Conservation (phyloP, 2,329 filamentous ascomycete species). For the Colletotrichum paranaense region DNA sequence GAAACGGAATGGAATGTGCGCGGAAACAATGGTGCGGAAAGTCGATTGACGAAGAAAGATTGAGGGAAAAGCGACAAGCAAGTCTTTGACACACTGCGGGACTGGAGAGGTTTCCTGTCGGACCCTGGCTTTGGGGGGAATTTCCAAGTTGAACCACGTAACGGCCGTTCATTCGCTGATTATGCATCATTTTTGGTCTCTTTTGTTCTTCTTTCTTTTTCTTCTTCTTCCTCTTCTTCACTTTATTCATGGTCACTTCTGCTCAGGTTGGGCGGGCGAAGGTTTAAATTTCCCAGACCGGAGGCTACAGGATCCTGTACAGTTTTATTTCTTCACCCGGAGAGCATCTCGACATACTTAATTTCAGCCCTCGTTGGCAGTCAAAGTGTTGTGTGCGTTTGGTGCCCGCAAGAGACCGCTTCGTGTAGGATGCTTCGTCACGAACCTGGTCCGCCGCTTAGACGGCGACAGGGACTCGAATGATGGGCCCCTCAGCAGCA, state of each 20-base stretch:
- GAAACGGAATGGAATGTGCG: neutral
- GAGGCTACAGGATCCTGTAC: slow-evolving; percentile 13
- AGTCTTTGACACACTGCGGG: slow-evolving; percentile 13
- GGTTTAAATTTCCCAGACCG: slow-evolving; percentile 16
- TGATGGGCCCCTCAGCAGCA: slow-evolving; percentile 9
- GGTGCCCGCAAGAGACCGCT: slow-evolving; percentile 6
- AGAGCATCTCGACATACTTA: slow-evolving; percentile 14
- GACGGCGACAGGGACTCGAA: slow-evolving; percentile 28
- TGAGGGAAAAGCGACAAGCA: neutral
- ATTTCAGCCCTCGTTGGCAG: slow-evolving; percentile 18
- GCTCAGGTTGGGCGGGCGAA: slow-evolving; percentile 9
- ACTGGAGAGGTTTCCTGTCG: slow-evolving; percentile 28
- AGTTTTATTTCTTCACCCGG: slow-evolving; percentile 5
- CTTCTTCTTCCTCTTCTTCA: neutral
- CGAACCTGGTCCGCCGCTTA: slow-evolving; percentile 23
- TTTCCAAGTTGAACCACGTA: slow-evolving; percentile 35
- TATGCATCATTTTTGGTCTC: slow-evolving; percentile 5
- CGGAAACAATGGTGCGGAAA: neutral
- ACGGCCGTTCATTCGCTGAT: slow-evolving; percentile 33
- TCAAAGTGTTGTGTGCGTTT: slow-evolving; percentile 16
- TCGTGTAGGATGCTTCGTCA: neutral
- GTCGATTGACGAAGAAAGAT: neutral
- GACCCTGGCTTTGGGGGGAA: slow-evolving; percentile 14
- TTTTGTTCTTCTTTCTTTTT: neutral
- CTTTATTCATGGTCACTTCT: slow-evolving; percentile 1